Base-by-base conservation (phyloP, 2,329 filamentous ascomycete species). In the Fusarium lateritium region DNA sequence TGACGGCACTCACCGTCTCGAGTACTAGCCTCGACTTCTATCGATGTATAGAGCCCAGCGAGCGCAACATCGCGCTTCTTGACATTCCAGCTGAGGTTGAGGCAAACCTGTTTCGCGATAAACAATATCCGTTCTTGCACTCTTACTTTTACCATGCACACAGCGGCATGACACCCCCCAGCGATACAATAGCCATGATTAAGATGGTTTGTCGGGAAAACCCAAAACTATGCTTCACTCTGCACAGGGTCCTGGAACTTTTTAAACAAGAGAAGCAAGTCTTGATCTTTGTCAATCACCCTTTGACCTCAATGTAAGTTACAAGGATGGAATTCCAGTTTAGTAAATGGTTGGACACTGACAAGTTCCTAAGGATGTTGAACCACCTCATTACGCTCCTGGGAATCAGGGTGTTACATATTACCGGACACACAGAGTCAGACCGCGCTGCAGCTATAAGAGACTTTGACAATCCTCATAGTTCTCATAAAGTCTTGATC, bases 231-330 rank as follows among this genome's bases (percentile, higher is more conserved):
- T 34, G 45, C 6, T 52, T 36, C 28, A 13, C 46, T 1, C 24
- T 57, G 0, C 22, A 38, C 2, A 24, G 46, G 0, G 31, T 38
- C 2, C 11, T 57, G 0, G 45, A 57, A 4, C 38, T 57, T 0
- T 24, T 22, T 1, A 14, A 0, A 6, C 26, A 31, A 0, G 17
- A 22, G 2, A 3, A 52, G 0, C 38, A 38, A 1, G 55, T 57
- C 2, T 17, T 57, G 2, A 7, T 57, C 6, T 52, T 22, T 8
- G 38, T 44, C 2, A 14, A 57, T 2, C 5, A 31, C 4, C 38
- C 26, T 0, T 1, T 57, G 9, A 57, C 45, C 0, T 34, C 45
- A 0, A 22, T 22, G 44, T 56, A 10, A 51, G 50, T 52, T 51
- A 19, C 2, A 1, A 42, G 2, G 5, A 28, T 11, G 7, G 11